Conservation (phyloP, 768 basidiomycete species). For the Paxillus involutus region DNA sequence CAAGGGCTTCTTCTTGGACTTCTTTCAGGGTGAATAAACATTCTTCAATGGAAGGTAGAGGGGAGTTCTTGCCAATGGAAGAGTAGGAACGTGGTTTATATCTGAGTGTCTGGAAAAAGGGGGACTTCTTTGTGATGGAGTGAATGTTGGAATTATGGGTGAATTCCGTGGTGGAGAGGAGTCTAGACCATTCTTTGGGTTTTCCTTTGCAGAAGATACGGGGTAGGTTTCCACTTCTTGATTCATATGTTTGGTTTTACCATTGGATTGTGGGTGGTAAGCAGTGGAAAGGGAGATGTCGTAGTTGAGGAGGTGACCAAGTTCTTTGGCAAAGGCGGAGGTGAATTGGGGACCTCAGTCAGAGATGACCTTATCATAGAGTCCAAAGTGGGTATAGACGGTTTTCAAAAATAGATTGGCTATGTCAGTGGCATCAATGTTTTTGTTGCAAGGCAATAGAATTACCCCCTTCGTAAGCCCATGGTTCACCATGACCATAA, state of each 20-base stretch:
- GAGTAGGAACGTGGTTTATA: background rate
- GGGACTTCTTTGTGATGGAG: background rate
- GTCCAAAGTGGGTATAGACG: slow-evolving; percentile 2
- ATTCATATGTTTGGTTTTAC: background rate
- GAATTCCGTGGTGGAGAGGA: slow-evolving; percentile 21
- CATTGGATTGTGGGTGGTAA: background rate
- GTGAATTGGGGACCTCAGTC: slow-evolving; percentile 21
- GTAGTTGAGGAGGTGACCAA: slow-evolving; percentile 17
- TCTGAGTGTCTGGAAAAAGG: background rate
- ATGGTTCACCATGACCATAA: slow-evolving; percentile 21
- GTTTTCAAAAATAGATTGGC: slow-evolving; percentile 7
- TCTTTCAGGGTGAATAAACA: too few relatives aligned
- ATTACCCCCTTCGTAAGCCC: slow-evolving; percentile 32
- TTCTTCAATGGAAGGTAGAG: too few relatives aligned
- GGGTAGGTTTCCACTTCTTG: background rate
- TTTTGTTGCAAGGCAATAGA: slow-evolving; percentile 23
- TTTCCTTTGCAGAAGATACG: slow-evolving; percentile 3
- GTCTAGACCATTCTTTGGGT: background rate
- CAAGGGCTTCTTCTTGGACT: too few relatives aligned
- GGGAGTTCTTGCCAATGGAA: too few relatives aligned
- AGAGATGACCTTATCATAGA: background rate
- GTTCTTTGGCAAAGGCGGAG: slow-evolving; percentile 17
- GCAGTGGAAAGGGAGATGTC: slow-evolving; percentile 15
- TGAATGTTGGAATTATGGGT: background rate
- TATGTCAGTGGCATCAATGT: slow-evolving; percentile 11